phyloP scores from a whole-genome alignment of 441 rosid genomes.

The Macaranga tanarius region DNA sequence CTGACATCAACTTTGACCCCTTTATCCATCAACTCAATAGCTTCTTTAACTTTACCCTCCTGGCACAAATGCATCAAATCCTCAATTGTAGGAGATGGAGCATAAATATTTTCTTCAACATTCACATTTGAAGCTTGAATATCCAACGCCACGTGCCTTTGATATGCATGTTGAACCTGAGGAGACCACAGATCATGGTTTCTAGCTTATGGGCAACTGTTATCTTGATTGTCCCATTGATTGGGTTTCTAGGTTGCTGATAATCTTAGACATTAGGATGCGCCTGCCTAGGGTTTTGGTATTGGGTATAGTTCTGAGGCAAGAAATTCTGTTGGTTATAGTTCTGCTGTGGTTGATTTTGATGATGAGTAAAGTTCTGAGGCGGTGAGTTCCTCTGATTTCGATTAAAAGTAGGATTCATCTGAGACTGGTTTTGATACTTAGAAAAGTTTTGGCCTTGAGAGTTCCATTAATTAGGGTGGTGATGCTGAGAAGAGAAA shows the following conservation, averaged over 20 bases:
- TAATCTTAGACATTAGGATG: conserved; percentile 31
- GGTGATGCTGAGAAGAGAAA: conserved; percentile 19
- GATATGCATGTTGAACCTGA: conserved; percentile 29
- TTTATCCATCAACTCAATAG: conserved; percentile 66
- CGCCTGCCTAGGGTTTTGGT: conserved; percentile 31
- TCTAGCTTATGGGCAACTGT: conserved; percentile 29
- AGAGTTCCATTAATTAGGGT: neutral
- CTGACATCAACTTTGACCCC: conserved; percentile 66
- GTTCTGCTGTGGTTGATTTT: conserved; percentile 11
- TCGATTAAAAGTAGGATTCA: conserved; percentile 20
- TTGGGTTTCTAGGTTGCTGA: conserved; percentile 40
- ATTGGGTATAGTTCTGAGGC: conserved; percentile 19
- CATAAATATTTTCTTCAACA: conserved; percentile 5
- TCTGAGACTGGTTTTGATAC: conserved; percentile 5
- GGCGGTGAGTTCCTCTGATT: conserved; percentile 8
- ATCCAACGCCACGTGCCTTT: neutral
- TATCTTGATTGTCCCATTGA: conserved; percentile 43
- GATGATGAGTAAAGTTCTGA: neutral
- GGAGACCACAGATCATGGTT: conserved; percentile 36
- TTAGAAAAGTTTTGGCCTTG: neutral
- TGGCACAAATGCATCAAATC: conserved; percentile 57
- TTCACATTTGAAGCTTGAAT: conserved; percentile 8
- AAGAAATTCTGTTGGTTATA: conserved; percentile 22
- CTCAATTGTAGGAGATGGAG: conserved; percentile 34
- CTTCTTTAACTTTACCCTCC: conserved; percentile 66